These are phyloP conservation scores for Articulospora tetracladia DNA, from an alignment of 495 filamentous ascomycete genomes.

Conservation along the genomic window DNA sequence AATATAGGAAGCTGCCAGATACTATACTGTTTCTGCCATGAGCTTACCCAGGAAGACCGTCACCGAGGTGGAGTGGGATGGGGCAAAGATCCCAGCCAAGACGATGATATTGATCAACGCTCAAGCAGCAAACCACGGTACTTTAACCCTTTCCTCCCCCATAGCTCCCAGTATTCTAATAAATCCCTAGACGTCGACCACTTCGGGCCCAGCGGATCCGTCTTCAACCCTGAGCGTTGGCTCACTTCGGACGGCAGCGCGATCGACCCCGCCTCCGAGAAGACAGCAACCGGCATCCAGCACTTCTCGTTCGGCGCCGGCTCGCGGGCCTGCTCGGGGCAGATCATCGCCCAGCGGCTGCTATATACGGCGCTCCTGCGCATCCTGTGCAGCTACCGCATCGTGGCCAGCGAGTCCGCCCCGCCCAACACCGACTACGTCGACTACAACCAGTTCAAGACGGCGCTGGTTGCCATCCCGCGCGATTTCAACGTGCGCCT, in stretches of 20 bases:
- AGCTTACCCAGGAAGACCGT: constrained; percentile 48
- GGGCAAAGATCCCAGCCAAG: constrained; percentile 47
- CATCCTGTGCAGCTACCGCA: constrained; percentile 43
- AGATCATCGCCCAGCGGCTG: constrained; percentile 45
- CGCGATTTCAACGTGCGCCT: constrained; percentile 48
- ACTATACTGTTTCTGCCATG: constrained; percentile 53
- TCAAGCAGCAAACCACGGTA: constrained; percentile 55
- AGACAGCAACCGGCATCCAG: constrained; percentile 30
- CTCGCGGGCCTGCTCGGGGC: constrained; percentile 48
- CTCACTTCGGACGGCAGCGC: constrained; percentile 22
- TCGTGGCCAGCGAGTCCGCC: constrained; percentile 42
- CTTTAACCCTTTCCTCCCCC: constrained; percentile 9
- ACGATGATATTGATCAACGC: constrained; percentile 57
- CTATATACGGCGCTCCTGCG: constrained; percentile 47
- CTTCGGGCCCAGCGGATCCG: constrained; percentile 43
- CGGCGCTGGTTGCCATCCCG: constrained; percentile 51
- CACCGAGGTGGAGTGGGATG: constrained; percentile 50
- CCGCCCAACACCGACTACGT: constrained; percentile 55
- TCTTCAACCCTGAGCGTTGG: constrained; percentile 52
- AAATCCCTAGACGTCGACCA: constrained; percentile 40
- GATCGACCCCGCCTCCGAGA: constrained; percentile 34
- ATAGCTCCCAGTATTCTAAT: not conserved
- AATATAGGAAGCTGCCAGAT: constrained; percentile 44
- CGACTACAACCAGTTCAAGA: constrained; percentile 54
- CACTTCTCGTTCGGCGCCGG: constrained; percentile 53